Evolutionary conservation across 441 rosid species (phyloP), one percentile per base, ranked within the genome.

Genomic region (Dalechampia spathulata): DNA sequence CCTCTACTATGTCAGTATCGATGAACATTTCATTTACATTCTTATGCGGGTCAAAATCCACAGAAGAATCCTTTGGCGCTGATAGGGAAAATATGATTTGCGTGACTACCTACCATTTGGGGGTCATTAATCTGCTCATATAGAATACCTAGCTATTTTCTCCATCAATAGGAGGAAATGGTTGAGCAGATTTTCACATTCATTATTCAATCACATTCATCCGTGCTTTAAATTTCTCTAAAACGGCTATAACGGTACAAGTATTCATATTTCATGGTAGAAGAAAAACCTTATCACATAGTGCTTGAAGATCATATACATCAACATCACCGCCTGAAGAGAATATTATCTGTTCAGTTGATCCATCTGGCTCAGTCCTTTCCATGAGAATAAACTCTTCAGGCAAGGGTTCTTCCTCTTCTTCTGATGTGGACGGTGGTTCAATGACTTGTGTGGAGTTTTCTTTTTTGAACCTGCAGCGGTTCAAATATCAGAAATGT

Each of bases 241-340:
- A 40, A 26, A 41, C 22, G 28, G n/a, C 26, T 28, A 42, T 17
- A n/a, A 30, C 14, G 17, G 14, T 10, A 11, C n/a, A 26, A 41
- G 52, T 10, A 49, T 16, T 25, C 2, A 42, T 14, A 37, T 15
- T 10, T 8, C 5, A 30, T 8, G 8, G 34, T 30, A 26, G 23
- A 41, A 56, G 2, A 48, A 20, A 34, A 64, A 86, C 97, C 96
- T 89, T 86, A 61, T 89, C 96, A 72, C 99, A 92, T 13, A 92
- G 78, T 43, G 85, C 62, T 77, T 92, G 83, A 64, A 92, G 96
- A 72, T 88, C 96, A 81, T 86, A 84, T 16, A 92, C 67, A 78
- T 88, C 96, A 69, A 92, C 76, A 34, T 83, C 86, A 64, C 92
- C 99, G 49, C 94, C 96, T 1, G 92, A 88, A 47, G 96, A 89